Evolutionary conservation across 2,329 filamentous ascomycete genomes (phyloP), one percentile per base, ranked within the genome.

Genomic region (Venturiaceae sp.): DNA sequence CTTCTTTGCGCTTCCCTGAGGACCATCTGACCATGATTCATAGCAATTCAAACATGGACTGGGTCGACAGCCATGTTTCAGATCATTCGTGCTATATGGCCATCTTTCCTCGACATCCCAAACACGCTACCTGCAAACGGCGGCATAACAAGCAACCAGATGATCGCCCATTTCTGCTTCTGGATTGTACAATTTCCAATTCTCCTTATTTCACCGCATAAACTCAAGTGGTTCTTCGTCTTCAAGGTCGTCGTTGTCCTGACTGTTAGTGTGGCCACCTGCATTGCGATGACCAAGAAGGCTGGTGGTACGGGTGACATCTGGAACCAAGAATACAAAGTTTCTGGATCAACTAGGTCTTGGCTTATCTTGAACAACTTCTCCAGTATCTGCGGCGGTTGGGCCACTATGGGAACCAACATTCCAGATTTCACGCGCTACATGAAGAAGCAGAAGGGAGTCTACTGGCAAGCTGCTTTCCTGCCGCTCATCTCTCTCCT

Each of bases 101-200:
- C 57, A 28, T 32, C 32, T 21, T 58, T 23, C 23, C 32, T 28
- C 21, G 28, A 55, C 33, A 44, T 58, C 26, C 47, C 47, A 19
- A 58, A 58, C 34, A 21, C 19, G 8, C 9, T 58, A 1, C 50
- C 57, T 23, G 32, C 8, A 2, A 67, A 66, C 3, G 68, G 76
- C 60, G 74, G 75, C 19, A 76, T 78, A 64, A 75, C 75, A 16
- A 76, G 73, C 0, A 70, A 70, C 44, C 71, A 73, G 14, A 76
- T 79, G 69, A 67, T 76, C 53, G 71, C 68, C 16, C 46, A 60
- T 47, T 61, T 61, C 32, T 5, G 60, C 13, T 55, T 61, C 39
- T 61, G 59, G 59, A 37, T 37, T 7, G 28, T 61, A 7, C 58
- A 61, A n/a, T 39, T 60, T 26, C 59, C 59, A 8, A 26, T 61